These are phyloP conservation scores for Exophiala phaeomuriformis DNA, from an alignment of 2,329 filamentous ascomycete species.

Conservation along the genomic window DNA sequence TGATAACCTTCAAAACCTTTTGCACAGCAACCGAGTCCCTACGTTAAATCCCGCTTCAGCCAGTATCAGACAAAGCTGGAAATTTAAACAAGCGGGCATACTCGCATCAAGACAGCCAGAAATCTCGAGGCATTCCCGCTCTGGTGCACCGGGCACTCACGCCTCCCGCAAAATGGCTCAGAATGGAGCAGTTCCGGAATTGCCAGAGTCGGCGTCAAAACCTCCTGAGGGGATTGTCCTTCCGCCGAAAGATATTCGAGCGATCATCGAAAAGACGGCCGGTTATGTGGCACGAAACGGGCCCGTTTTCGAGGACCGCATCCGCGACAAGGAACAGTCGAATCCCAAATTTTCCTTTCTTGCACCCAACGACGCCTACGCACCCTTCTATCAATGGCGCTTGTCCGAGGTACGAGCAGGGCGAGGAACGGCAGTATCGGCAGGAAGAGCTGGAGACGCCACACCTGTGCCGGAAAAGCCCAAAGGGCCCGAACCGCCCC, in stretches of 20 bases:
- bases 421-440: slow-evolving; percentile 68
- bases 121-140: background rate
- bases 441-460: slow-evolving; percentile 63
- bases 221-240: slow-evolving; percentile 77
- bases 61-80: too few relatives aligned
- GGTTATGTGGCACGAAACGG: slow-evolving; percentile 73
- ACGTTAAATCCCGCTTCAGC: too few relatives aligned
- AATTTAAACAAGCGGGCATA: background rate
- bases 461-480: slow-evolving; percentile 57
- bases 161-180: slow-evolving; percentile 29
- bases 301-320: slow-evolving; percentile 66
- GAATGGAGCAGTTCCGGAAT: slow-evolving; percentile 35
- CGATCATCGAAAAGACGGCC: slow-evolving; percentile 85
- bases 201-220: slow-evolving; percentile 58
- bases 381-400: slow-evolving; percentile 85
- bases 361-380: slow-evolving; percentile 70
- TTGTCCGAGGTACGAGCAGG: slow-evolving; percentile 78
- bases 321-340: slow-evolving; percentile 73
- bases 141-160: background rate
- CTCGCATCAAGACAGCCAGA: background rate
- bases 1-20: background rate
- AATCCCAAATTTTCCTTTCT: slow-evolving; percentile 93
- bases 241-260: slow-evolving; percentile 75
- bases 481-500: slow-evolving; percentile 74
- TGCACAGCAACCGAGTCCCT: too few relatives aligned